Evolutionary conservation across 2,329 filamentous ascomycete species (phyloP), one percentile per base, ranked within the genome.

Genomic region (Nothomitra cinnamomea): DNA sequence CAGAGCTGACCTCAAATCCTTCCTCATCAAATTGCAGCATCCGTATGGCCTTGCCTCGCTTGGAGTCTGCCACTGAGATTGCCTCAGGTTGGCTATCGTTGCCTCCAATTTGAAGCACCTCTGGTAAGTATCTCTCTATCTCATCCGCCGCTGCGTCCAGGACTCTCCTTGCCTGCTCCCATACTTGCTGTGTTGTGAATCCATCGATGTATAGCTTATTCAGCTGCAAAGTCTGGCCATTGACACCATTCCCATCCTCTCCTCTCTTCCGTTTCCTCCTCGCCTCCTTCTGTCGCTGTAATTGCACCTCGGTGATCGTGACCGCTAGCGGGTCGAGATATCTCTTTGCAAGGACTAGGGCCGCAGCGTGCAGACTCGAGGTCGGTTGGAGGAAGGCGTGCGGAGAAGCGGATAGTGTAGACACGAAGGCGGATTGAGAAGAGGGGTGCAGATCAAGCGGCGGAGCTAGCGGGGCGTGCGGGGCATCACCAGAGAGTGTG

Each of bases 101-200:
- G 15, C 58, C 56, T 22, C 56, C 56, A 42, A 49, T 41, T 53
- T 66, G 60, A 12, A 60, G 57, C 5, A 64, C 61, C 52, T 65
- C 67, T 50, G 66, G 68, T 43, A 73, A 65, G 35, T 65, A 72
- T 59, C 63, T 67, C 60, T 77, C 72, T 2, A 77, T 70, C 61
- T 82, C 74, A 17, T 70, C 66, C 43, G 70, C 70, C 5, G 81
- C 69, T 48, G 80, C 78, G 57, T 84, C 76, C 55, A 96, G 81
- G 19, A 96, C 87, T 61, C 85, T 80, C 62, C 82, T 83, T 7
- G 87, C 85, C 70, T 98, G 92, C 67, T 95, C 87, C 85, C 90
- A 98, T 43, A 98, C 82, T 67, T 96, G 90, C 19, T 82, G 79
- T 10, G 85, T 82, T 61, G 85, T 85, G 60, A 96, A 95, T 0